phyloP scores from a whole-genome alignment of 2,329 filamentous ascomycete genomes.

The Cordyceps tenuipes region DNA sequence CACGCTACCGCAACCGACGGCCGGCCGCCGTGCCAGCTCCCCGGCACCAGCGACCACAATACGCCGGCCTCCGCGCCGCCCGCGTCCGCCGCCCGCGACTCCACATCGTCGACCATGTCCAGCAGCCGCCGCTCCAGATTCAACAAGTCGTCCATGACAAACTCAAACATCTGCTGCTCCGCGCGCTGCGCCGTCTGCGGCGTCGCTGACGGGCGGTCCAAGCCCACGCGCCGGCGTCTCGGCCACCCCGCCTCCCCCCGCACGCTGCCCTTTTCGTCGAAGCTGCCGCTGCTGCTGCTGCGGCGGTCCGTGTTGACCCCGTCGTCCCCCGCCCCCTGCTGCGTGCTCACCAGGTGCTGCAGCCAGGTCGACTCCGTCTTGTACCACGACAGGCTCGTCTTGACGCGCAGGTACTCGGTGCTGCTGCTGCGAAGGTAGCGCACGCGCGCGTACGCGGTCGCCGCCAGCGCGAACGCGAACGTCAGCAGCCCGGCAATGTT shows the following conservation, averaged over 20 bases:
- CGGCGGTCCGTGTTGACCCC: constrained; percentile 10
- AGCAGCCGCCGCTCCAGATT: constrained; percentile 36
- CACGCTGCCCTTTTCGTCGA: not conserved
- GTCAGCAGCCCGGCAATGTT: constrained; percentile 38
- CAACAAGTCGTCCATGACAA: constrained; percentile 38
- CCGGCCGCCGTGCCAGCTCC: constrained; percentile 29
- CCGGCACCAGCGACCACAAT: constrained; percentile 30
- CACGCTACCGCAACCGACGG: constrained; percentile 35
- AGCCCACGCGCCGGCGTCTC: not conserved
- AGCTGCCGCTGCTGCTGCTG: not conserved
- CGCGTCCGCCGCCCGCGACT: constrained; percentile 21
- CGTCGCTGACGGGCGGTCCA: constrained; percentile 15
- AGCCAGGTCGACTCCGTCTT: constrained; percentile 41
- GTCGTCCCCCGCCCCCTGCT: constrained; percentile 15
- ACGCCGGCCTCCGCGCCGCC: constrained; percentile 13
- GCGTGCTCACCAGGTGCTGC: constrained; percentile 30
- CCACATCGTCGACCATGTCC: constrained; percentile 36
- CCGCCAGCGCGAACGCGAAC: constrained; percentile 37
- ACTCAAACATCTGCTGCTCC: constrained; percentile 39
- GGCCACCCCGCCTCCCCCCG: not conserved
- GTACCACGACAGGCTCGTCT: constrained; percentile 38
- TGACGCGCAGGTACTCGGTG: constrained; percentile 39
- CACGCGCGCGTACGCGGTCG: constrained; percentile 35
- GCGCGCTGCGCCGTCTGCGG: constrained; percentile 10
- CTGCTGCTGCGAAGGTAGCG: constrained; percentile 38